Evolutionary conservation across 371 early-diverging fungal species (phyloP).

Genomic region (Mortierella sp.): DNA sequence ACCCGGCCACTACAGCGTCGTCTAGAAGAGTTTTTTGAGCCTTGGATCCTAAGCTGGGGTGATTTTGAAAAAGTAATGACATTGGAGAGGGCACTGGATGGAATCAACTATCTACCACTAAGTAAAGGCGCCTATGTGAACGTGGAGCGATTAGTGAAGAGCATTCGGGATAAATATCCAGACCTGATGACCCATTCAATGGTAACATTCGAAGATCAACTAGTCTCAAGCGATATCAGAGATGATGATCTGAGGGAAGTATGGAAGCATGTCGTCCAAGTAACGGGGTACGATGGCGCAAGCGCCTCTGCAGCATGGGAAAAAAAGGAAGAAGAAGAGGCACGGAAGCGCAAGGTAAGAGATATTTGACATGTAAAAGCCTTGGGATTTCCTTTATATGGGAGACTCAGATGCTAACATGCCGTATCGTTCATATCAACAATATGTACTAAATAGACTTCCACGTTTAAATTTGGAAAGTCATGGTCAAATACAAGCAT

Average conservation of each 20-base stretch:
- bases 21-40: constrained; percentile 73
- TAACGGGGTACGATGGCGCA: constrained; percentile 47
- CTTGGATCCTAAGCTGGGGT: constrained; percentile 75
- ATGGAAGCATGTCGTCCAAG: constrained; percentile 43
- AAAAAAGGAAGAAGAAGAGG: constrained; percentile 55
- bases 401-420: no score
- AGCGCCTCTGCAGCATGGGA: constrained; percentile 27
- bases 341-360: constrained; percentile 38
- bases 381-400: no score
- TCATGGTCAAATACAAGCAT: constrained; percentile 67
- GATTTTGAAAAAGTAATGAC: constrained; percentile 68
- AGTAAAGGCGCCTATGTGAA: constrained; percentile 50
- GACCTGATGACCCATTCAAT: constrained; percentile 45
- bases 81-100: constrained; percentile 59
- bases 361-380: background rate
- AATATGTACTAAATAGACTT: background rate
- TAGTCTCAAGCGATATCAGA: constrained; percentile 54
- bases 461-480: constrained; percentile 64
- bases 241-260: constrained; percentile 39
- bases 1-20: constrained; percentile 59
- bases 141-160: constrained; percentile 59
- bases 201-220: constrained; percentile 55
- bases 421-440: no score
- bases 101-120: constrained; percentile 62
- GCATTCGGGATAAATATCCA: constrained; percentile 40